phyloP scores from a whole-genome alignment of 139 green algal species.

The Ettlia oleoabundans region DNA sequence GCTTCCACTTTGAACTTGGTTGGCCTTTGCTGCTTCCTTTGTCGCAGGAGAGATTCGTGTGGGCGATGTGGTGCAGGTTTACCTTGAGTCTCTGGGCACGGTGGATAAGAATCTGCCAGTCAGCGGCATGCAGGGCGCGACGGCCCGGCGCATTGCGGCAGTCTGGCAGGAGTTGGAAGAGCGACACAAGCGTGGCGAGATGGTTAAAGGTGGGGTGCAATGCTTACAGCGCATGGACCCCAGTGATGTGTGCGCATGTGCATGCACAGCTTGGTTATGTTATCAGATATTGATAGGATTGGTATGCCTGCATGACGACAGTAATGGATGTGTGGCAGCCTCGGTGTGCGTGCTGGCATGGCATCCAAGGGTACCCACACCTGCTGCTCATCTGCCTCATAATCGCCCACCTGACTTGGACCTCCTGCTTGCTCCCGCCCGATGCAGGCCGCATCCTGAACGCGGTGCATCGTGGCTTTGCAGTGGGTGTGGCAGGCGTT shows the following conservation, averaged over 20 bases:
- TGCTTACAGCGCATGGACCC: not conserved
- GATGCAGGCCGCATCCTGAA: constrained; percentile 51
- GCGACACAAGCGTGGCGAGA: not conserved
- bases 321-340: no score
- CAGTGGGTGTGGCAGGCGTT: constrained; percentile 52
- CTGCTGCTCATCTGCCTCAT: not conserved
- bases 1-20: no score
- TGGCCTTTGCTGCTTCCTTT: no score
- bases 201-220: constrained; percentile 26
- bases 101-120: constrained; percentile 44
- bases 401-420: no score
- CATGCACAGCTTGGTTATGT: no score
- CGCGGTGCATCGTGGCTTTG: constrained; percentile 39
- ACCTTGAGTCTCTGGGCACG: constrained; percentile 39
- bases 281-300: no score
- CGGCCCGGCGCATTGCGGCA: constrained; percentile 30
- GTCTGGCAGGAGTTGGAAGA: constrained; percentile 50
- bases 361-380: no score
- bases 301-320: no score
- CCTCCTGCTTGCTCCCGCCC: not conserved
- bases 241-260: no score
- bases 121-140: constrained; percentile 32
- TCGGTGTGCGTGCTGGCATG: no score
- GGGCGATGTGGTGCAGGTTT: constrained; percentile 49
- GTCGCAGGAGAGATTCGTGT: constrained; percentile 29